Base-by-base conservation (phyloP, 495 filamentous ascomycete species). In the Mytilinidion resinicola region DNA sequence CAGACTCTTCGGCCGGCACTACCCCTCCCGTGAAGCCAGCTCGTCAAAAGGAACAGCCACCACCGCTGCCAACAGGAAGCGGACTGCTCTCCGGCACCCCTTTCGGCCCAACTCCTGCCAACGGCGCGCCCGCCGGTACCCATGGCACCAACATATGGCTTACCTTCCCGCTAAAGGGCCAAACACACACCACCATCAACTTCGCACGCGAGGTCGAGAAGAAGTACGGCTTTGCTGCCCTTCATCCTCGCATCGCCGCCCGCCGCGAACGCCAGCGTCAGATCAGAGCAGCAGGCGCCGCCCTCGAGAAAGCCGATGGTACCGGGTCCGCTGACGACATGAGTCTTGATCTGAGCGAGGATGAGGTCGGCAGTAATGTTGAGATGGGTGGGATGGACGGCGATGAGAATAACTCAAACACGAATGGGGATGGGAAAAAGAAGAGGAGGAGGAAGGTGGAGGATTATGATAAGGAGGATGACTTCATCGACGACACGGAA, bases 401-500 rank as follows among this genome's bases (percentile, higher is more conserved):
- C 65, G 72, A 51, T 33, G 25, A 30, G 25, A 30, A 30, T 30
- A 30, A 30, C 25, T 68, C 17, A 62, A 73, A 43, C 53, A 85
- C 82, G 61, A 85, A 78, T 7, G 76, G 77, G 12, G 79, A 76
- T 47, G 72, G 68, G 66, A 81, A 82, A 37, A 82, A 82, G 70
- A 86, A 88, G 72, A 77, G 95, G 44, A 88, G 85, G 74, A 87
- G 85, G 78, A 95, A 93, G 74, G 86, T 91, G 60, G 93, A 98
- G 65, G 88, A 95, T 59, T 98, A 98, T 66, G 91, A 96, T 72
- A 90, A 90, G 61, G 89, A 93, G 53, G 93, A 98, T 67, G 92
- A 91, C 36, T 98, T 98, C 69, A 92, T 98, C 55, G 93, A 98
- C 68, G 93, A 98, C 71, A 92, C 89, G 12, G 93, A 98, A 67